A percentile compares a stretch with the other conserved stretches of the same genome.
Evolutionary conservation across 2,329 filamentous ascomycete species (phyloP).

Genomic region (Tetracladium maxilliforme): DNA sequence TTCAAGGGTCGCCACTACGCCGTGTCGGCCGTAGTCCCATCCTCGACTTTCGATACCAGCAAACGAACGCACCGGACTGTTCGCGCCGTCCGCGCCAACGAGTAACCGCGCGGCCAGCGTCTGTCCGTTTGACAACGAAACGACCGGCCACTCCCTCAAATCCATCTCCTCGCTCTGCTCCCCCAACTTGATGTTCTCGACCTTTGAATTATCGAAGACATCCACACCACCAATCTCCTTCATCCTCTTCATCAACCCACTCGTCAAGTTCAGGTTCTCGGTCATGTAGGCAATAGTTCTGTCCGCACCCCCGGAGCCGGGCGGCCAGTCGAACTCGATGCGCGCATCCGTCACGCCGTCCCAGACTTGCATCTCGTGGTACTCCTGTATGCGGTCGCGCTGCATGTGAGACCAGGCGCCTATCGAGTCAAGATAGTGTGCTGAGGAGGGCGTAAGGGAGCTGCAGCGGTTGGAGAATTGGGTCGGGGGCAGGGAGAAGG

Average conservation of each 20-base stretch:
- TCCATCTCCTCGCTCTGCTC: slow-evolving; percentile 54
- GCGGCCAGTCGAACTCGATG: slow-evolving; percentile 74
- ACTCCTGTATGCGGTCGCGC: slow-evolving; percentile 62
- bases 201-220: slow-evolving; percentile 62
- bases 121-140: slow-evolving; percentile 51
- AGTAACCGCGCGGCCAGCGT: slow-evolving; percentile 68
- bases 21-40: slow-evolving; percentile 88
- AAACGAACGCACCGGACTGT: slow-evolving; percentile 83
- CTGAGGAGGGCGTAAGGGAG: slow-evolving; percentile 80
- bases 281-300: slow-evolving; percentile 87
- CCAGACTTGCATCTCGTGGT: slow-evolving; percentile 97
- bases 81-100: slow-evolving; percentile 86
- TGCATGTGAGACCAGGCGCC: slow-evolving; percentile 76
- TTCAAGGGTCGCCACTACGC: slow-evolving; percentile 77
- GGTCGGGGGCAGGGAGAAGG: slow-evolving; percentile 50
- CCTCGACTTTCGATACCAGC: slow-evolving; percentile 74
- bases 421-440: slow-evolving; percentile 67
- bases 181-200: slow-evolving; percentile 69
- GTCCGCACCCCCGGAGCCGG: slow-evolving; percentile 19
- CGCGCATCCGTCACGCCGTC: slow-evolving; percentile 78
- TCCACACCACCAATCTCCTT: slow-evolving; percentile 53
- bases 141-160: slow-evolving; percentile 74
- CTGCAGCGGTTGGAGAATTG: slow-evolving; percentile 89
- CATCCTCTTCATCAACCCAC: slow-evolving; percentile 58
- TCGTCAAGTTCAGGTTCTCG: slow-evolving; percentile 83